Evolutionary conservation across 2,329 filamentous ascomycete species (phyloP), one percentile per base, ranked within the genome.

Genomic region (Colletotrichum shisoi): DNA sequence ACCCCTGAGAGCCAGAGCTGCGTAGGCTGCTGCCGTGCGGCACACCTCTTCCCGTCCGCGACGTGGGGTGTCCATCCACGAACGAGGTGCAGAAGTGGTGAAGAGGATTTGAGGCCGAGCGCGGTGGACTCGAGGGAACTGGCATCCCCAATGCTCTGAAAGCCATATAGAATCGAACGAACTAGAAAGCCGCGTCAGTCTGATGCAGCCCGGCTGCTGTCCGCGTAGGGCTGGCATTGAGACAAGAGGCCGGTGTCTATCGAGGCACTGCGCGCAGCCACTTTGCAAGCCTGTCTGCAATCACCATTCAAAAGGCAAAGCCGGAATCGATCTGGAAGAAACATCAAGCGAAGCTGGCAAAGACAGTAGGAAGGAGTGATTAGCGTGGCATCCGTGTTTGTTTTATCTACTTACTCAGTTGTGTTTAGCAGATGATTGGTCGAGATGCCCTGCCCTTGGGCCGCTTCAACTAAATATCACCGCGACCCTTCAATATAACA

Each of bases 1-100:
- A 57, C 42, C 42, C 42, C 27, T 40, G 42, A 57, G 42, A 46
- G 27, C 31, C 42, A n/a, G 54, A 40, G 37, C 27, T 27, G 54
- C 54, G 54, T 46, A 34, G 40, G 54, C 40, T 51, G 31, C 7
- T 51, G 48, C 48, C 48, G 34, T 34, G 48, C 17, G 13, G 17
- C 21, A 51, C 17, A 34, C 31, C 31, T 34, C 7, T 7, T 11
- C 12, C 12, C 21, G 17, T 19, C 27, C 17, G 48, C 17, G 15
- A 24, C 27, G 45, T 24, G 45, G 19, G 12, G 21, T 5, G 49
- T n/a, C 13, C 19, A 37, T 37, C 49, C 37, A 34, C 11, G 9
- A 34, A 34, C 11, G 9, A 34, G 27, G 13, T 17, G 49, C 49
- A 12, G 27, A 52, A 11, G 27, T 8, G 17, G 31, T n/a, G n/a